Conservation (phyloP, 768 basidiomycete genomes). For the Kondoa subrosea region DNA sequence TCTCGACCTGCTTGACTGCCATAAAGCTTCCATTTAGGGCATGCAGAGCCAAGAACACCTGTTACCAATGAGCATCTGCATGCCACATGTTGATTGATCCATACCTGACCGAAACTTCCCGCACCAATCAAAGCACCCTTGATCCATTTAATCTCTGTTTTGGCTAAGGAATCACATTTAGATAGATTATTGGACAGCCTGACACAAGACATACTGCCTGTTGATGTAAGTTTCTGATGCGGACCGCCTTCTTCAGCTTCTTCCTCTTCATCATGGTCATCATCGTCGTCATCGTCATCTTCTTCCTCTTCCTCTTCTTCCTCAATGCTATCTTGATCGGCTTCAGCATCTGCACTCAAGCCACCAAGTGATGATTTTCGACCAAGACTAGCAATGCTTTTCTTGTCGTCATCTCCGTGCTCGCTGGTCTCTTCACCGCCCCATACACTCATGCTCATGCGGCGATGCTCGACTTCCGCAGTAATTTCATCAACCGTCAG, state of each 20-base stretch:
- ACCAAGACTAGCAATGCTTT: constrained; percentile 2
- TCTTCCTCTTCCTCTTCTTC: constrained; percentile 56
- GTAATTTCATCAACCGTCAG: constrained; percentile 97
- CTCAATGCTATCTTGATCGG: constrained; percentile 45
- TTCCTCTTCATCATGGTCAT: constrained; percentile 31
- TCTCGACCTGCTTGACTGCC: constrained; percentile 95
- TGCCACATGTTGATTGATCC: constrained; percentile 76
- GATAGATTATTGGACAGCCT: not conserved
- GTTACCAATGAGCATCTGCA: constrained; percentile 44
- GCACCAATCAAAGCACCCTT: constrained; percentile 92
- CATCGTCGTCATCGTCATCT: constrained; percentile 33
- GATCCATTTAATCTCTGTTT: constrained; percentile 79
- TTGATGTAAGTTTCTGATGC: constrained; percentile 35
- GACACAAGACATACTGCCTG: constrained; percentile 6
- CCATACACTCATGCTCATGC: constrained; percentile 37
- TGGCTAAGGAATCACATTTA: constrained; percentile 8
- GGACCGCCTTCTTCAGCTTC: constrained; percentile 38
- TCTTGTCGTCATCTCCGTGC: constrained; percentile 8
- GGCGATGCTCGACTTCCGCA: constrained; percentile 59
- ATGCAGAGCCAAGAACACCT: constrained; percentile 58
- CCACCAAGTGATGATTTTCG: not conserved
- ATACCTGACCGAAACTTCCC: constrained; percentile 63
- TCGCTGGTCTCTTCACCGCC: constrained; percentile 6
- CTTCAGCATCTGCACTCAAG: constrained; percentile 33
- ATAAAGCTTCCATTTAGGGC: constrained; percentile 96